A percentile compares a stretch with the other conserved stretches of the same genome.
Evolutionary conservation across 2,329 filamentous ascomycete species (phyloP).

Genomic region (Clarireedia homoeocarpa): DNA sequence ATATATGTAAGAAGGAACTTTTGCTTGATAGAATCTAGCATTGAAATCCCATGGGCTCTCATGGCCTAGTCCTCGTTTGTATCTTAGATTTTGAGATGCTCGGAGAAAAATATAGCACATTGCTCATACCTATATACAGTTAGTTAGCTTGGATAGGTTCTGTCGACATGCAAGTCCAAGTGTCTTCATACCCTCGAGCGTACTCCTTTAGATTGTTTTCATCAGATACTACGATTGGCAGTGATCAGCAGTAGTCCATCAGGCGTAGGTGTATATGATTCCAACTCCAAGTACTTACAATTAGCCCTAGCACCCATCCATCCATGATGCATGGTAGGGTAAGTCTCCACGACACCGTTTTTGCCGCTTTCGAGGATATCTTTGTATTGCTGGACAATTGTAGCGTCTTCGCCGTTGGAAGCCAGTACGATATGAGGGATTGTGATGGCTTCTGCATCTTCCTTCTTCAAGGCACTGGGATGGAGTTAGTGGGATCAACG

Average conservation of each 20-base stretch:
- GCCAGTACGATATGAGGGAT: constrained; percentile 43
- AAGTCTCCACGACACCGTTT: constrained; percentile 31
- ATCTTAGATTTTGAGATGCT: not conserved
- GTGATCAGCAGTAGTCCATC: not conserved
- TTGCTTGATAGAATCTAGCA: not conserved
- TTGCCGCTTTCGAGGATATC: constrained; percentile 33
- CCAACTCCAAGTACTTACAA: constrained; percentile 25
- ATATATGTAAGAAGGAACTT: too few relatives aligned
- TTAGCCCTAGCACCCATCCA: constrained; percentile 43
- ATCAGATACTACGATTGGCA: constrained; percentile 17
- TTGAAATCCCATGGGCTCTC: too few relatives aligned
- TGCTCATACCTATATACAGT: not conserved
- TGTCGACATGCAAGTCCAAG: not conserved
- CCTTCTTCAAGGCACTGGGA: constrained; percentile 15
- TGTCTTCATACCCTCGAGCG: not conserved
- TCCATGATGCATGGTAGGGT: constrained; percentile 20
- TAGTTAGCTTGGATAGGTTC: not conserved
- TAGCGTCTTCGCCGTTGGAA: constrained; percentile 39
- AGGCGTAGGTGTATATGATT: too few relatives aligned
- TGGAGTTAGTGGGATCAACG: not conserved
- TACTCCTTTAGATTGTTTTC: constrained; percentile 34
- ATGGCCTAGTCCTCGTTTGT: not conserved
- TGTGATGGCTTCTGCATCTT: constrained; percentile 37
- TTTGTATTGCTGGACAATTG: constrained; percentile 35
- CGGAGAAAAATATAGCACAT: not conserved